Base-by-base conservation (phyloP, 805 yeast species). In the Suhomyces faveliae region DNA sequence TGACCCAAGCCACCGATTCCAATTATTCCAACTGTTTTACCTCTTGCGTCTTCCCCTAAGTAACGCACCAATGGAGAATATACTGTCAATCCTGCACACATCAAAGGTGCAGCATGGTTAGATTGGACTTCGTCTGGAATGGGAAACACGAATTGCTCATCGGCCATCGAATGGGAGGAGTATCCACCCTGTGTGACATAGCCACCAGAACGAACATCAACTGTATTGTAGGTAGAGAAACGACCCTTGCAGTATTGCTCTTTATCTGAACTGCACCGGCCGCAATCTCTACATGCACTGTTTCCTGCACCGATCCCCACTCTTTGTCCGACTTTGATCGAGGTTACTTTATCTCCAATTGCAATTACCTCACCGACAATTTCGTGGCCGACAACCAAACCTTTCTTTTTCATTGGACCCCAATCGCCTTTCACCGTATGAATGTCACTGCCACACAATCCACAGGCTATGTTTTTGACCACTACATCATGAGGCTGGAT, bases 281-380 rank as follows among this genome's bases (percentile, higher is more conserved):
- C 19, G 45, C 66, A 62, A 5, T 51, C 54, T 47, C 74, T 64
- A 70, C 95, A 87, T 30, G 86, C 71, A 49, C 68, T 70, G 21
- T 76, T 71, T 59, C 80, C 83, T 20, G 94, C 92, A 56, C 96
- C 96, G 43, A 86, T 77, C 46, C 92, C 96, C 21, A 86, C 94
- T 54, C 89, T 74, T 54, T 88, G 84, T 46, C 95, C 96, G 15
- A 84, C 62, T 61, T 74, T 79, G 69, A 67, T 74, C 45, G 51
- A 71, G 8, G 66, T 63, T 53, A 86, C 81, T 27, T 77, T 68
- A 12, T 72, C 55, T 46, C 94, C 96, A 35, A 85, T 71, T 29
- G 70, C 74, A 17, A 79, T 43, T 12, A 62, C 66, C 13, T 68
- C 59, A 37, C 78, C 78, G 22, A 73, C 57, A 54, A 73, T 69